Evolutionary conservation across 2,329 filamentous ascomycete genomes (phyloP).

Genomic region (Pyricularia pennisetigena): DNA sequence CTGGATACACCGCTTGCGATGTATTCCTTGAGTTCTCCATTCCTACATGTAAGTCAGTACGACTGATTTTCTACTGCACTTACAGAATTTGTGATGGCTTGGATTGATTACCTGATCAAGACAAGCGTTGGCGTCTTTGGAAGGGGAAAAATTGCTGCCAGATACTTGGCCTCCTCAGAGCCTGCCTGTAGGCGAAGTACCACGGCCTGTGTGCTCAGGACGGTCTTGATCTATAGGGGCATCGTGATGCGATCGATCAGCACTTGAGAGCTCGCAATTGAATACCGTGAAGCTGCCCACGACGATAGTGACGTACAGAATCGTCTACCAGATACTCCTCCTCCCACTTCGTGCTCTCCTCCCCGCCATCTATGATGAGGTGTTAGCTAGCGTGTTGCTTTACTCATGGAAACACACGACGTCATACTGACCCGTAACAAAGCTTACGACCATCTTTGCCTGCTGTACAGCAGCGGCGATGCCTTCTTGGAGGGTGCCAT

Average conservation of each 20-base stretch:
- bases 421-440: constrained; percentile 57
- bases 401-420: constrained; percentile 5
- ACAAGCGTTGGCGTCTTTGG: constrained; percentile 68
- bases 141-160: constrained; percentile 77
- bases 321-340: constrained; percentile 52
- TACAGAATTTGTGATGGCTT: background rate
- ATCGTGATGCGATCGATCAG: background rate
- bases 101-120: constrained; percentile 54
- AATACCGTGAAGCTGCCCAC: background rate
- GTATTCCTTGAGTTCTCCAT: constrained; percentile 70
- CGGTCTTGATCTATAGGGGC: background rate
- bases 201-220: constrained; percentile 44
- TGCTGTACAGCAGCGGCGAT: constrained; percentile 67
- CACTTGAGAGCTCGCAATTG: background rate
- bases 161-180: constrained; percentile 71
- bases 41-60: constrained; percentile 28
- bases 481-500: constrained; percentile 70
- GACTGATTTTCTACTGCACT: background rate
- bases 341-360: constrained; percentile 66
- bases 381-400: constrained; percentile 2
- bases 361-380: constrained; percentile 48
- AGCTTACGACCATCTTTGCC: constrained; percentile 72
- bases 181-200: constrained; percentile 60
- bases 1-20: constrained; percentile 53
- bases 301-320: constrained; percentile 29